A percentile compares a stretch with the other conserved stretches of the same genome.
phyloP scores from a whole-genome alignment of 2,329 filamentous ascomycete genomes.

The Raffaelea arxii region DNA sequence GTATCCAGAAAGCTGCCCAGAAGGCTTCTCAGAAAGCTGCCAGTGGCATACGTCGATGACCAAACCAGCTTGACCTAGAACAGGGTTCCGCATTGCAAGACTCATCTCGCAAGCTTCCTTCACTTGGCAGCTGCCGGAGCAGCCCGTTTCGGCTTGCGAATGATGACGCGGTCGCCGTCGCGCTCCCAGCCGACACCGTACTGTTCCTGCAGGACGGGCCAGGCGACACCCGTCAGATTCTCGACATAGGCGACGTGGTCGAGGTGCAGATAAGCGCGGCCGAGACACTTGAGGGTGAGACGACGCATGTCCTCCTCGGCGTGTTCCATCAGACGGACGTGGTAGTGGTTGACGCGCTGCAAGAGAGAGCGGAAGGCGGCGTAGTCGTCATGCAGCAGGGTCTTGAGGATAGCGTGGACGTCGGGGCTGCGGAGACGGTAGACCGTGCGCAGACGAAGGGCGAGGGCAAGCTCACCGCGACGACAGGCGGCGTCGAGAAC shows the following conservation, averaged over 20 bases:
- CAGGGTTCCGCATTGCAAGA: too few species aligned
- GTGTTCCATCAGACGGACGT: constrained; percentile 70
- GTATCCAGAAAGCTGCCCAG: too few species aligned
- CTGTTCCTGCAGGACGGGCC: constrained; percentile 57
- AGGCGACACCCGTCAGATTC: constrained; percentile 55
- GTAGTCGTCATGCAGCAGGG: constrained; percentile 76
- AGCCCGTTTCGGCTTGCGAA: too few species aligned
- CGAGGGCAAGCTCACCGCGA: constrained; percentile 62
- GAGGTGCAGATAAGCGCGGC: constrained; percentile 67
- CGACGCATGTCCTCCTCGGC: constrained; percentile 64
- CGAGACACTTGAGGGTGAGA: constrained; percentile 79
- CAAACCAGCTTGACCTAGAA: too few species aligned
- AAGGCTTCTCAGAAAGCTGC: too few species aligned
- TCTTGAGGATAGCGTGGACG: constrained; percentile 57
- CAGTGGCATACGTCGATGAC: too few species aligned
- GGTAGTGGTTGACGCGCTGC: constrained; percentile 66
- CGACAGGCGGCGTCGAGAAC: constrained; percentile 86
- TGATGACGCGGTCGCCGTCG: constrained; percentile 63
- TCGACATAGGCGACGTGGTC: constrained; percentile 58
- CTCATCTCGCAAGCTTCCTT: too few species aligned
- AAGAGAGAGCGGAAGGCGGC: constrained; percentile 64
- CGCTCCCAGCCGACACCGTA: constrained; percentile 80
- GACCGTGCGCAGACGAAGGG: constrained; percentile 54
- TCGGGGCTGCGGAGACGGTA: constrained; percentile 57
- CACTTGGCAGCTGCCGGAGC: too few species aligned